Base-by-base conservation (phyloP, 305 asterid species). In the Fraxinus dipetala region DNA sequence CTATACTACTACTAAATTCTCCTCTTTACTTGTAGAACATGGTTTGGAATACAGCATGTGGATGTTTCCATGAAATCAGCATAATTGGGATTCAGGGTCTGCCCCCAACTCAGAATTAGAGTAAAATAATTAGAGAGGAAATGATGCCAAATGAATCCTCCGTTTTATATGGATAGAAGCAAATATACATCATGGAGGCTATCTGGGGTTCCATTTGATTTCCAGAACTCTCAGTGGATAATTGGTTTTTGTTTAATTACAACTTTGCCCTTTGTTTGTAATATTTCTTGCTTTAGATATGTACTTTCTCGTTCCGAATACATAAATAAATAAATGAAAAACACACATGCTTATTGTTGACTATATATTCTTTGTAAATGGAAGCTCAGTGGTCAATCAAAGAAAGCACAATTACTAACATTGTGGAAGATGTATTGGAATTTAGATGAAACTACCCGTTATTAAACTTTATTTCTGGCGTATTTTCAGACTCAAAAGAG, bases 401-500 rank as follows among this genome's bases (percentile, higher is more conserved):
- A 76, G 61, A 61, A 43, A 54, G 48, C 43, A n/a, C 54, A 20
- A 65, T 77, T 45, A 28, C 18, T 59, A 26, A 34, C 54, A 63
- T 16, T 45, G 13, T 54, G 32, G 40, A 79, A 75, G 76, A 82
- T 76, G 48, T 36, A 38, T 83, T 77, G n/a, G 31, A 81, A 24
- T 79, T 59, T 30, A 35, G 43, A 32, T 82, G 6, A 84, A 28
- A 56, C 24, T 56, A n/a, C 26, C 26, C 26, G 2, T 56, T 56
- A 56, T 18, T 2, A 3, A 14, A 76, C 73, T 9, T 9, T 76
- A 11, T 83, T 48, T 74, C 56, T 84, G 83, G 43, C 65, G 30
- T 76, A 30, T 77, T 18, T 38, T 48, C 92, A 92, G 98, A 87
- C 86, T 83, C 88, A 72, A 36, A 94, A 92, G 87, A 92, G 84